Conservation (phyloP, 176 grass and related monocot species). For the Cenchrus americanus region DNA sequence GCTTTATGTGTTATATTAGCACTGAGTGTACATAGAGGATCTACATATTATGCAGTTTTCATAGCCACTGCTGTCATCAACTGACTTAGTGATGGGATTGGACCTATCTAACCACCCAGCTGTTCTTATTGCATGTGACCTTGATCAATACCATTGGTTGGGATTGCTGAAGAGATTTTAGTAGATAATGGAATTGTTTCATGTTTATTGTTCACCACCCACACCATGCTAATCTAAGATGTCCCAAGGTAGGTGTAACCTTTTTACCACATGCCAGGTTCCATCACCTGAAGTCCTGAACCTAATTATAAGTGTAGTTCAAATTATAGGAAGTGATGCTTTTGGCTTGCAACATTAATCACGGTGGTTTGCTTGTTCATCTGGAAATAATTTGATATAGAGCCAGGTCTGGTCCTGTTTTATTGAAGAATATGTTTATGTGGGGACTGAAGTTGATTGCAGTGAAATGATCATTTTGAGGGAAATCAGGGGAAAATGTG, state of each 20-base stretch:
- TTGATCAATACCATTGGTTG: neutral
- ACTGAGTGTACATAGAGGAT: neutral
- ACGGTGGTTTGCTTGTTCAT: neutral
- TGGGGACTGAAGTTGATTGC: no score
- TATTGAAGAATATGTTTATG: no score
- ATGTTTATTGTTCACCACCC: neutral
- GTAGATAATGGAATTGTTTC: neutral
- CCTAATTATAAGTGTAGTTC: neutral
- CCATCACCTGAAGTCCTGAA: neutral
- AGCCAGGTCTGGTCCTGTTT: neutral
- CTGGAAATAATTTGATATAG: neutral
- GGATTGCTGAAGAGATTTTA: neutral
- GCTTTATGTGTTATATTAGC: neutral
- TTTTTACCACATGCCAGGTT: neutral
- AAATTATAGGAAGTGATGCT: neutral
- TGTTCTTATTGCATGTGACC: neutral
- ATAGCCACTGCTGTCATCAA: neutral
- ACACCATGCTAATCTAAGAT: neutral
- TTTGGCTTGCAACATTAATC: neutral
- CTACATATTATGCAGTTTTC: conserved; percentile 14
- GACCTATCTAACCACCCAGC: neutral
- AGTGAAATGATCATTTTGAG: neutral
- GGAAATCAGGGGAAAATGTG: neutral
- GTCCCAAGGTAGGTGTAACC: neutral
- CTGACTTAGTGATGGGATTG: neutral